Evolutionary conservation across 306 rosid genomes (phyloP).

Genomic region (Cucurbita argyrosperma): DNA sequence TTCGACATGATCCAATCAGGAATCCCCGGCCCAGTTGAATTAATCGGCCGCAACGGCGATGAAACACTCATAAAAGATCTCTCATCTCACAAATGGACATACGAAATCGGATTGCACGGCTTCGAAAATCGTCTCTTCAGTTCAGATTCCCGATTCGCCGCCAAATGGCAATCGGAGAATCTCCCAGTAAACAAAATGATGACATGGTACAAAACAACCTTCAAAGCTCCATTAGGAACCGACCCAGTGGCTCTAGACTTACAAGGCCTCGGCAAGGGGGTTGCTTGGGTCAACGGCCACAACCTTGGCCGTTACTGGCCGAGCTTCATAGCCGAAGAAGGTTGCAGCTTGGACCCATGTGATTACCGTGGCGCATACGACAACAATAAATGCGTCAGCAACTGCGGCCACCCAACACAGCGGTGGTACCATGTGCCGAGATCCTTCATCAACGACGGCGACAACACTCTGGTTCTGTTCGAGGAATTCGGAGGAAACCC

Average conservation of each 20-base stretch:
- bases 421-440: conserved; percentile 48
- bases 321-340: conserved; percentile 19
- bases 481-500: conserved; percentile 47
- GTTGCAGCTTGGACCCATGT: conserved; percentile 25
- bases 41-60: conserved; percentile 23
- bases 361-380: conserved; percentile 37
- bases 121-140: conserved; percentile 9
- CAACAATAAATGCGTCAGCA: conserved; percentile 21
- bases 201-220: conserved; percentile 53
- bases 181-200: conserved; percentile 25
- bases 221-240: conserved; percentile 37
- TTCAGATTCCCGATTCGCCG: conserved; percentile 1
- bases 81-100: conserved; percentile 27
- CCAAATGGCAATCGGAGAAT: conserved; percentile 15
- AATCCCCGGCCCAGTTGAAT: conserved; percentile 22
- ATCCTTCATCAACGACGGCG: conserved; percentile 18
- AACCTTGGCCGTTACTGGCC: conserved; percentile 36
- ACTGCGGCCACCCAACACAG: conserved; percentile 41
- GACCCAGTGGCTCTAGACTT: conserved; percentile 29
- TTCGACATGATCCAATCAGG: conserved; percentile 25
- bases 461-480: conserved; percentile 28
- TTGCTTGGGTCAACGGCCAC: conserved; percentile 46
- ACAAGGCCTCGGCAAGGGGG: conserved; percentile 30
- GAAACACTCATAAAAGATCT: conserved; percentile 28
- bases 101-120: conserved; percentile 34